Percentiles rank a stretch among this genome's conserved stretches.
These are phyloP conservation scores for Macaranga tanarius DNA, from an alignment of 441 rosid genomes.

Conservation along the genomic window DNA sequence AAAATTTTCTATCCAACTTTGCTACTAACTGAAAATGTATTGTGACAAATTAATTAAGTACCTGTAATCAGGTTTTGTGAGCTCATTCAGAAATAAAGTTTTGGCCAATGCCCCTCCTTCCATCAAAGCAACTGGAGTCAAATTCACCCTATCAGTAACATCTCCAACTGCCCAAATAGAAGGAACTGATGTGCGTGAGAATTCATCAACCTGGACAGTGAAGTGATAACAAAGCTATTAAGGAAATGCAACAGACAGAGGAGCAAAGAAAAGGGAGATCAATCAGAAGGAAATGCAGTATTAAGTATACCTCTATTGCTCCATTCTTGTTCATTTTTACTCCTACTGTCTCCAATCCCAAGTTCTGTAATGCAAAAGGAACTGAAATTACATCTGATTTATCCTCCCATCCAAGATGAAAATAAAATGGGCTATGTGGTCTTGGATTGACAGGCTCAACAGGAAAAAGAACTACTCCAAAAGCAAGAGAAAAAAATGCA, in stretches of 20 bases:
- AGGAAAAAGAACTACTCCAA: constrained; percentile 6
- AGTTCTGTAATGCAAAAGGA: constrained; percentile 54
- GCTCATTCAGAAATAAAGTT: constrained; percentile 68
- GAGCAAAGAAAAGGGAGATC: constrained; percentile 12
- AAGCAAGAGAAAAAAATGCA: constrained; percentile 12
- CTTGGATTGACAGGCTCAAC: constrained; percentile 1
- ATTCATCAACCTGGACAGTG: constrained; percentile 76
- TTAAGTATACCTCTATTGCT: constrained; percentile 65
- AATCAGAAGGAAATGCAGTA: constrained; percentile 12
- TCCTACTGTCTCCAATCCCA: constrained; percentile 78
- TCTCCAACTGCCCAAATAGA: constrained; percentile 98
- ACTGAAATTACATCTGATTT: constrained; percentile 18
- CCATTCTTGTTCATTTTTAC: constrained; percentile 68
- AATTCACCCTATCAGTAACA: constrained; percentile 83
- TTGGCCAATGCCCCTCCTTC: constrained; percentile 96
- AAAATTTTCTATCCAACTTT: neutral
- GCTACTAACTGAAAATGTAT: neutral
- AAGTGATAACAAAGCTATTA: constrained; percentile 22
- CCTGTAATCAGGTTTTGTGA: constrained; percentile 88
- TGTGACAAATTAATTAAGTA: constrained; percentile 22
- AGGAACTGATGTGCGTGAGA: constrained; percentile 72
- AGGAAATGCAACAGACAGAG: neutral
- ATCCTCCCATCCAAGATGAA: constrained; percentile 5
- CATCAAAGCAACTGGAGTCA: constrained; percentile 98
- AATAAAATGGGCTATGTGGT: neutral